Conservation (phyloP, 2,329 filamentous ascomycete species). For the Phoma sp. region DNA sequence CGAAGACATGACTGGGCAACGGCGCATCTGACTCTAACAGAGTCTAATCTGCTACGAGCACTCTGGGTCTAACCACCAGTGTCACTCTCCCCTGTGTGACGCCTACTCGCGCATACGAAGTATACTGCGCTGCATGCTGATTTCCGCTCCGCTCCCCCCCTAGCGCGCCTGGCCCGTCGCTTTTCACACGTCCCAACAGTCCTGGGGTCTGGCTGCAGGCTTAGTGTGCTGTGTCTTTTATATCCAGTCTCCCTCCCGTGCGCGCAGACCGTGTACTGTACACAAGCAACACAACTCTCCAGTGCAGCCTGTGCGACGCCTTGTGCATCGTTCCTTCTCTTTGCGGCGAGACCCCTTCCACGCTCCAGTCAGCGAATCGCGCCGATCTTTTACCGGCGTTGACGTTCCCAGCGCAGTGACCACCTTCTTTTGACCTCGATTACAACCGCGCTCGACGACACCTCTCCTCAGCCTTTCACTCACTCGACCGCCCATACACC, state of each 20-base stretch:
- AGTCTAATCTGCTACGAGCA: background rate
- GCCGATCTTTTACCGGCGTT: slow-evolving; percentile 23
- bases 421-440: slow-evolving; percentile 27
- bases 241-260: slow-evolving; percentile 30
- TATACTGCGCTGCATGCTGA: slow-evolving; percentile 19
- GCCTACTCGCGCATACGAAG: background rate
- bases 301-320: slow-evolving; percentile 34
- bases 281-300: slow-evolving; percentile 29
- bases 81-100: slow-evolving; percentile 24
- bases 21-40: slow-evolving; percentile 16
- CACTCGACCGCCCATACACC: slow-evolving; percentile 22
- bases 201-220: slow-evolving; percentile 11
- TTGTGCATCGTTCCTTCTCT: slow-evolving; percentile 24
- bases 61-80: background rate
- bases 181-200: slow-evolving; percentile 32
- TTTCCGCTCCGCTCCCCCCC: slow-evolving; percentile 41
- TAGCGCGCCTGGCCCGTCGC: slow-evolving; percentile 39
- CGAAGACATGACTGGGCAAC: slow-evolving; percentile 21
- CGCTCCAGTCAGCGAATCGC: slow-evolving; percentile 30
- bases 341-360: slow-evolving; percentile 23
- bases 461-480: slow-evolving; percentile 31
- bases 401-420: slow-evolving; percentile 25
- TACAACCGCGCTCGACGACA: slow-evolving; percentile 17
- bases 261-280: slow-evolving; percentile 19
- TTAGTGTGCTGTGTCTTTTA: slow-evolving; percentile 25